Percentiles rank a stretch among this genome's conserved stretches.
These are phyloP conservation scores for Aspergillus brunneoviolaceus DNA, from an alignment of 2,329 filamentous ascomycete species.

Conservation along the genomic window DNA sequence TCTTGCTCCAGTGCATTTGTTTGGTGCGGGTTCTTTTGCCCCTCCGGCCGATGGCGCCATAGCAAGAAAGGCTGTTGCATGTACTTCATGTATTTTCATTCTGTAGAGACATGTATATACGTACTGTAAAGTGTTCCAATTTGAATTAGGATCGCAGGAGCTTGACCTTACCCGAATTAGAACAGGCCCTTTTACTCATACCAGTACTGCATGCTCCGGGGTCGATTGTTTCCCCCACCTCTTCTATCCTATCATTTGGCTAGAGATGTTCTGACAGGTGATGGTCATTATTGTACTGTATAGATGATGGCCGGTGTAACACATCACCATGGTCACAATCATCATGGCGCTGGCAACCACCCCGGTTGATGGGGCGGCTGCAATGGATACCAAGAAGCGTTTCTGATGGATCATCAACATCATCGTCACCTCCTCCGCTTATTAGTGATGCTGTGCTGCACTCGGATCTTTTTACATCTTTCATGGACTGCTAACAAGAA, in stretches of 20 bases:
- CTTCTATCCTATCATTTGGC: no score
- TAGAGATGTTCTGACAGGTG: not conserved
- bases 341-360: not conserved
- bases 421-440: not conserved
- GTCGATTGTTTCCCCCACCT: no score
- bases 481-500: not conserved
- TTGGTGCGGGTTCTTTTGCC: no score
- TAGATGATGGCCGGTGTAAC: not conserved
- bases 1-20: no score
- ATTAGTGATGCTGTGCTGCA: constrained; percentile 4
- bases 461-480: not conserved
- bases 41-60: no score
- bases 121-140: no score
- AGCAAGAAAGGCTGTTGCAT: no score
- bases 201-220: no score
- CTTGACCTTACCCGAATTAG: not conserved
- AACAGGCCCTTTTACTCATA: not conserved
- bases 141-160: no score
- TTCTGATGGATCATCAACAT: not conserved
- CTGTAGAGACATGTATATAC: no score
- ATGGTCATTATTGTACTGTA: not conserved
- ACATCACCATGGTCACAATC: not conserved
- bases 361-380: not conserved
- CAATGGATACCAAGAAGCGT: not conserved
- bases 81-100: no score